A percentile compares a stretch with the other conserved stretches of the same genome.
Conservation (phyloP, 768 basidiomycete species). For the Vishniacozyma victoriae region DNA sequence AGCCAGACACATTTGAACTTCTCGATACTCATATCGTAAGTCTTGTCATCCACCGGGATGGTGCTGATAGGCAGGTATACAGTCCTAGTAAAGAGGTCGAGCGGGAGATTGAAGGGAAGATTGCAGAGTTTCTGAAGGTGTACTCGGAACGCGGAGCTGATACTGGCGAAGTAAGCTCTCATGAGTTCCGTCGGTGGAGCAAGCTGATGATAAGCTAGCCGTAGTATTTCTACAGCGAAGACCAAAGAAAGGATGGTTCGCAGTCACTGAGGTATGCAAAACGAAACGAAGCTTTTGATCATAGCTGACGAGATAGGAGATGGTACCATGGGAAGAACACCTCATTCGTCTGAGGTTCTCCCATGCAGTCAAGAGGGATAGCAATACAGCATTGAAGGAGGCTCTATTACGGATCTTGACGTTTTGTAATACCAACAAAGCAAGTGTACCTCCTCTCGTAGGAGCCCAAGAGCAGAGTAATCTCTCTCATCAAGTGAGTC, state of each 20-base stretch:
- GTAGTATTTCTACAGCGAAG: slow-evolving; percentile 36
- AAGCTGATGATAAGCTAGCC: slow-evolving; percentile 17
- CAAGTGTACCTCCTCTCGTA: slow-evolving; percentile 24
- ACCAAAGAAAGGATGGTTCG: slow-evolving; percentile 40
- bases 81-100: slow-evolving; percentile 8
- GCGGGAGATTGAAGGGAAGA: slow-evolving; percentile 9
- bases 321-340: slow-evolving; percentile 43
- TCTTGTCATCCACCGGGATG: background rate
- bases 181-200: background rate
- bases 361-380: background rate
- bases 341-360: slow-evolving; percentile 23
- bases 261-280: slow-evolving; percentile 36
- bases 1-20: slow-evolving; percentile 32
- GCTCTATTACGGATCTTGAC: slow-evolving; percentile 25
- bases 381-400: slow-evolving; percentile 3
- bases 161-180: slow-evolving; percentile 13
- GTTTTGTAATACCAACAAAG: slow-evolving; percentile 28
- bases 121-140: slow-evolving; percentile 14
- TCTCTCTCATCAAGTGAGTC: slow-evolving; percentile 18
- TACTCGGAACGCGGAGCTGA: slow-evolving; percentile 5
- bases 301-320: slow-evolving; percentile 17
- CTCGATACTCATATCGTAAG: slow-evolving; percentile 31
- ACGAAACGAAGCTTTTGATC: background rate
- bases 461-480: slow-evolving; percentile 15
- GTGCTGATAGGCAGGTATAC: slow-evolving; percentile 1